Evolutionary conservation across 139 green algal genomes (phyloP).

Genomic region (Trebouxia sp.): DNA sequence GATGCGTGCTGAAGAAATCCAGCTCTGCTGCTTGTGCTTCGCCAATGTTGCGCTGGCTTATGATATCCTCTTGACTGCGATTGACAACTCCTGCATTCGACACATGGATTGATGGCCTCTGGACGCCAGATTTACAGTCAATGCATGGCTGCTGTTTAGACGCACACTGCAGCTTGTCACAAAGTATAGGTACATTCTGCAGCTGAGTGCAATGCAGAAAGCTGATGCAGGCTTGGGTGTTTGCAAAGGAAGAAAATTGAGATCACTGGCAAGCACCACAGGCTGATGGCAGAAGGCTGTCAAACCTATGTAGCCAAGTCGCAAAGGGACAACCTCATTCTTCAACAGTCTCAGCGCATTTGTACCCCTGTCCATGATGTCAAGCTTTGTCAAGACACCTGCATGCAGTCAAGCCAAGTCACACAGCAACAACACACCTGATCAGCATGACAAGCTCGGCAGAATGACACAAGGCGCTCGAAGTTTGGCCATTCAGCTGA

Average conservation of each 20-base stretch:
- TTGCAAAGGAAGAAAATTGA: background rate
- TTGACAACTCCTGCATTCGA: constrained; percentile 68
- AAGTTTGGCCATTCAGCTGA: too few species aligned
- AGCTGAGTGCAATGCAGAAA: background rate
- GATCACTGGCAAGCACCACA: background rate
- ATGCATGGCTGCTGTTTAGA: background rate
- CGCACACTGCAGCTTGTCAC: background rate
- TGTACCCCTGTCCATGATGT: constrained; percentile 99
- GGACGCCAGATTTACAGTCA: too few species aligned
- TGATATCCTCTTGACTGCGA: constrained; percentile 86
- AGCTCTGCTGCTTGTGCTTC: constrained; percentile 52
- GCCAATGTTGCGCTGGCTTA: constrained; percentile 43
- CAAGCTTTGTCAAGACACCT: constrained; percentile 94
- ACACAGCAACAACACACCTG: background rate
- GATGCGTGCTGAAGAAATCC: constrained; percentile 65
- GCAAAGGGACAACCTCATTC: constrained; percentile 88
- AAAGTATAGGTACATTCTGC: background rate
- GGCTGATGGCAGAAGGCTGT: background rate
- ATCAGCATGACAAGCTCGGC: background rate
- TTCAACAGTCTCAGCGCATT: constrained; percentile 79
- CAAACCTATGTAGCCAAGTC: constrained; percentile 87
- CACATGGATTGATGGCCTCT: background rate
- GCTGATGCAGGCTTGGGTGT: background rate
- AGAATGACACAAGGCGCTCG: too few species aligned
- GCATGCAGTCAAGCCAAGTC: too few species aligned